Evolutionary conservation across 257 asterid genomes (phyloP), one percentile per base, ranked within the genome.

Genomic region (Capsicum rhomboideum): DNA sequence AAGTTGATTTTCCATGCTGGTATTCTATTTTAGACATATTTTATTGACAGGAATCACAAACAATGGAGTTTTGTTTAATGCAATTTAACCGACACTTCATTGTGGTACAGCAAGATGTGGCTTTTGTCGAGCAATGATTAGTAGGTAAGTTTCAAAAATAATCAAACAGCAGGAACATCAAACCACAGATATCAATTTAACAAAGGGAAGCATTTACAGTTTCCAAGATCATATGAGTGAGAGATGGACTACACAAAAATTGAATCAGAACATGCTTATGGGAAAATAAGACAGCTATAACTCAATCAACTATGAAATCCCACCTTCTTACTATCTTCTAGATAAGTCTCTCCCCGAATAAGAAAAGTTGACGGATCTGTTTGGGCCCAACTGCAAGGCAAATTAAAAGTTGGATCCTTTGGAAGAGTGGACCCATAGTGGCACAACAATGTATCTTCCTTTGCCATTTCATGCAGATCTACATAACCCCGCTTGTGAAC

Each of bases 401-500:
- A 67, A 89, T 90, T 95, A 87, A 93, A 92, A 78, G 89, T 81
- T 85, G 93, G 90, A 88, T 97, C 99, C 88, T 94, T 93, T 52
- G 98, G 96, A 87, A 97, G 97, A 46, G 99, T 97, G 85, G 86
- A 89, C 29, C 99, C 99, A 69, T 92, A 97, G 84, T 90, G 91
- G 95, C 98, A 92, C 68, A 92, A 87, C 75, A 83, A 68, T 84
- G 88, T 83, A 83, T 93, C 97, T 86, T 93, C 98, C 92, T 91
- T 93, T 2, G 92, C 92, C 91, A 88, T 86, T 90, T 95, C 99
- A 85, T 93, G 97, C 86, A 93, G 91, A 86, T 97, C 98, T 59
- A 91, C 93, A 86, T 95, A 94, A 82, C 97, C 98, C 90, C 88
- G 94, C 92, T 94, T 96, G 86, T 93, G 98, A 89, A 93, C 99